These are phyloP conservation scores for Schwanniomyces polymorphus DNA, from an alignment of 805 yeast species.

Conservation along the genomic window DNA sequence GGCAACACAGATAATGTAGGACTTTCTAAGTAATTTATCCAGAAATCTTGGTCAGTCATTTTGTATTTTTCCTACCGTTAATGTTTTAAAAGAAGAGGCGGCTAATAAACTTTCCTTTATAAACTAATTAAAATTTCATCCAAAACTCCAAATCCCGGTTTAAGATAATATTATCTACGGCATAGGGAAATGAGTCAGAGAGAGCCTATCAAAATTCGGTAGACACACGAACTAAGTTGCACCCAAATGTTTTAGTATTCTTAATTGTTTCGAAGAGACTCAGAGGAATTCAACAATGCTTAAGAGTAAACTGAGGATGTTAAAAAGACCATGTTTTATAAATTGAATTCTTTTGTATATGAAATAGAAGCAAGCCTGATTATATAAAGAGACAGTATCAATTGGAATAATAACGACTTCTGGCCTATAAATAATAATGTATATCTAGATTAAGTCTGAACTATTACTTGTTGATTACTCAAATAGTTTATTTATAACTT, in stretches of 20 bases:
- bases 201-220: neutral
- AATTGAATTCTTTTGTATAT: no score
- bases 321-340: no score
- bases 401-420: no score
- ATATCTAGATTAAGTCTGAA: no score
- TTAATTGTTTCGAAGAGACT: no score
- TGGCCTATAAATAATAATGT: no score
- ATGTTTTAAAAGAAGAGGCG: neutral
- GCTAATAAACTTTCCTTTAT: neutral
- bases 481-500: no score
- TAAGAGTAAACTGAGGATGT: no score
- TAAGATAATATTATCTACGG: constrained; percentile 3
- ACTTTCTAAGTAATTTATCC: constrained; percentile 67
- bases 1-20: constrained; percentile 89
- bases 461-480: no score
- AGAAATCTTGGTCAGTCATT: constrained; percentile 33
- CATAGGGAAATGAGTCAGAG: neutral
- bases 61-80: neutral
- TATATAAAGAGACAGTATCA: no score
- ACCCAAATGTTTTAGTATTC: neutral
- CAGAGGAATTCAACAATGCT: no score
- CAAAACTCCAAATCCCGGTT: neutral
- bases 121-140: neutral
- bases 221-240: neutral
- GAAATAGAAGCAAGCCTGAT: no score